Percentiles rank a stretch among this genome's conserved stretches.
Conservation (phyloP, 257 asterid species). For the Solanum tacnaense region DNA sequence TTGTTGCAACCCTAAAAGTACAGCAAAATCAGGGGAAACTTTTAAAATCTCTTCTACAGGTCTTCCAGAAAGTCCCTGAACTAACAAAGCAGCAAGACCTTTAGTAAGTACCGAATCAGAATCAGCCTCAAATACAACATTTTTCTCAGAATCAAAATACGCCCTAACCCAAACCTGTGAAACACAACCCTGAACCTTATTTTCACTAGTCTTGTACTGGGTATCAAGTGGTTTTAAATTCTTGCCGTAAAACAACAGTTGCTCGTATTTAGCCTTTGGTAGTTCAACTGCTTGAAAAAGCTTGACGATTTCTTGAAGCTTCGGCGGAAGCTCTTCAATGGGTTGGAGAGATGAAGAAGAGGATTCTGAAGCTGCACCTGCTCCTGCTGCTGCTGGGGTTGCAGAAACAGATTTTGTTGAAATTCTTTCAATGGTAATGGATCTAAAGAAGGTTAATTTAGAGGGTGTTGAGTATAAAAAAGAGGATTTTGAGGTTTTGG, state of each 20-base stretch:
- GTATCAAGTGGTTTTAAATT: slow-evolving; percentile 49
- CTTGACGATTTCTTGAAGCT: slow-evolving; percentile 63
- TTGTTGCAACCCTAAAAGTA: slow-evolving; percentile 69
- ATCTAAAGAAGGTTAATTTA: slow-evolving; percentile 15
- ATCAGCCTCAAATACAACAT: slow-evolving; percentile 75
- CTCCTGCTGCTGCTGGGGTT: slow-evolving; percentile 10
- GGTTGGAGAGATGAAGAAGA: slow-evolving; percentile 36
- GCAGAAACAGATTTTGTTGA: slow-evolving; percentile 27
- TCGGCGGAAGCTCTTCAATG: slow-evolving; percentile 60
- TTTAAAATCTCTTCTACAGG: slow-evolving; percentile 57
- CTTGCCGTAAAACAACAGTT: slow-evolving; percentile 55
- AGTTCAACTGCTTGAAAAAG: slow-evolving; percentile 57
- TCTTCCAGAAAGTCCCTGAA: slow-evolving; percentile 68
- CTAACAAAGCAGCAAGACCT: slow-evolving; percentile 86
- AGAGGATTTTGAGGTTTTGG: slow-evolving; percentile 19
- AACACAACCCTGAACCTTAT: slow-evolving; percentile 70
- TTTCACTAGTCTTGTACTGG: slow-evolving; percentile 40
- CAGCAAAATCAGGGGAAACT: slow-evolving; percentile 69
- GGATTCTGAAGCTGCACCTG: slow-evolving; percentile 6
- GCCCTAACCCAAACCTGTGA: slow-evolving; percentile 92
- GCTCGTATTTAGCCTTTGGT: slow-evolving; percentile 70
- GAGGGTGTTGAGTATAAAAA: slow-evolving; percentile 15
- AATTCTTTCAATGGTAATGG: slow-evolving; percentile 35
- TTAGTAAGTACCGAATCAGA: slow-evolving; percentile 74
- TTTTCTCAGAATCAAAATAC: slow-evolving; percentile 40